Base-by-base conservation (phyloP, 2,329 filamentous ascomycete genomes). In the Penicillium sp. region DNA sequence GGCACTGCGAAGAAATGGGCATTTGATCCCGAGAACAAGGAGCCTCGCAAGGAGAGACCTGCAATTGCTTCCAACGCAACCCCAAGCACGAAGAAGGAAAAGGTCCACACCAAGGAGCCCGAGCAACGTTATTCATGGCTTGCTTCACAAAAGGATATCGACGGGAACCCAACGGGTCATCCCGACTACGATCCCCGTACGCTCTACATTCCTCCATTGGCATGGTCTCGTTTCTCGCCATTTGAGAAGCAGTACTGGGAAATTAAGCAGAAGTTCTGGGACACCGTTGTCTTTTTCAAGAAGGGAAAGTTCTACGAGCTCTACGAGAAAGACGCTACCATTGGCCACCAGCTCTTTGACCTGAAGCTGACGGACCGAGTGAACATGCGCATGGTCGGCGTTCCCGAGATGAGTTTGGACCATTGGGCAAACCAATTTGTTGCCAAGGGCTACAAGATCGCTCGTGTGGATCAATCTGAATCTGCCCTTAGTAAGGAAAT, bases 241-340 rank as follows among this genome's bases (percentile, higher is more conserved):
- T 99, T 99, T 61, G 94, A 99, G 75, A 95, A 92, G 73, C 94
- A 99, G 71, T 99, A 99, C 72, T 99, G 94, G 94, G 91, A 96
- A 67, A 97, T 99, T 74, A 99, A 99, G 77, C 90, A 92, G 73
- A 97, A 97, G 65, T 90, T 95, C 62, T 97, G 91, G 90, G 92
- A 97, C 62, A 97, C 92, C 0, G 88, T 99, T 43, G 93, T 99
- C 14, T 99, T 99, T 76, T 99, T 99, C 86, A 99, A 97, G 76
- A 99, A 99, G 80, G 94, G 94, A 67, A 99, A 99, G 67, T 99
- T 99, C 75, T 99, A 97, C 70, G 94, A 99, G 71, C 82, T 99
- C 0, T 99, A 97, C 68, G 94, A 99, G 72, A 96, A 97, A 57
- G 94, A 99, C 74, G 94, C 94, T 5, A 96, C 93, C 0, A 88